Percentiles rank a stretch among this genome's conserved stretches.
These are phyloP conservation scores for Heliosperma pusillum DNA, from an alignment of 148 eudicot species.

Conservation along the genomic window DNA sequence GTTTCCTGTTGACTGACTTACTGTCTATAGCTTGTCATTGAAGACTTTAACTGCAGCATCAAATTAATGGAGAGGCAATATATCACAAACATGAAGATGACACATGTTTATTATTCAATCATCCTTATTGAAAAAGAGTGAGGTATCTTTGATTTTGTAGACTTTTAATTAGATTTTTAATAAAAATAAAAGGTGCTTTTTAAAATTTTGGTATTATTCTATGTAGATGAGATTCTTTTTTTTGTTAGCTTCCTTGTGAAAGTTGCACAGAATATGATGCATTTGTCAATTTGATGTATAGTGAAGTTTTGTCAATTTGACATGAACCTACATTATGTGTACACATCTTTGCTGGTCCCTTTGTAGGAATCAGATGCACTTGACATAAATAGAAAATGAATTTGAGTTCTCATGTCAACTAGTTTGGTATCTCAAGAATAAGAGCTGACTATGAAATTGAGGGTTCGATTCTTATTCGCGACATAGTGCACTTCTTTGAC, in stretches of 20 bases:
- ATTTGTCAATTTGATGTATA: not conserved
- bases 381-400: not conserved
- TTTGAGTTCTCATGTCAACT: no score
- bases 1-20: not conserved
- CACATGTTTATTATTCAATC: not conserved
- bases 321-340: not conserved
- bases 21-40: slow-evolving; percentile 9
- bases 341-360: not conserved
- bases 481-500: no score
- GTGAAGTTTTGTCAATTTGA: not conserved
- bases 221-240: not conserved
- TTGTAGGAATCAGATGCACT: not conserved
- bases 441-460: no score
- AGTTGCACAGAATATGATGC: not conserved
- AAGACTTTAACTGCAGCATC: slow-evolving; percentile 21
- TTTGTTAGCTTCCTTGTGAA: not conserved
- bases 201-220: not conserved
- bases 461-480: no score
- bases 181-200: not conserved
- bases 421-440: no score
- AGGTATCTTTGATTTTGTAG: slow-evolving; percentile 19
- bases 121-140: slow-evolving; percentile 3
- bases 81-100: slow-evolving; percentile 4
- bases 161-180: not conserved
- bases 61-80: slow-evolving; percentile 8